These are phyloP conservation scores for Russula sp. DNA, from an alignment of 768 basidiomycete genomes.

Conservation along the genomic window DNA sequence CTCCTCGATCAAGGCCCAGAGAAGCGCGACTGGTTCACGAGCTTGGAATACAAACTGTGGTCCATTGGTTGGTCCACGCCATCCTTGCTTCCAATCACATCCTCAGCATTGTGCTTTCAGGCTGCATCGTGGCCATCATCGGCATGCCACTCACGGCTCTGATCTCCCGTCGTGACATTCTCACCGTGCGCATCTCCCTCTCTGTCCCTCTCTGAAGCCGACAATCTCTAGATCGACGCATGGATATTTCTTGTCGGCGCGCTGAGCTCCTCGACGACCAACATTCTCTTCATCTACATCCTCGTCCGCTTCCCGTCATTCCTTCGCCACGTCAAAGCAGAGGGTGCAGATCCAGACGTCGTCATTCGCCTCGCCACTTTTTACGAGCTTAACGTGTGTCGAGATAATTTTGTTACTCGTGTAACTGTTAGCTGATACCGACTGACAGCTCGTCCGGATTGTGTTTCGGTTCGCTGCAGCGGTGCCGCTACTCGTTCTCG, in stretches of 20 bases:
- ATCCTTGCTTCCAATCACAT: neutral
- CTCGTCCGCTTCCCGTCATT: conserved; percentile 66
- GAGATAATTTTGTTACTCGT: neutral
- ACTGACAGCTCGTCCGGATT: conserved; percentile 55
- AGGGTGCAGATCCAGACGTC: conserved; percentile 68
- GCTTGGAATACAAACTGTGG: conserved; percentile 75
- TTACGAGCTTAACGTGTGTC: conserved; percentile 69
- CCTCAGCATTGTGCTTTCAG: conserved; percentile 35
- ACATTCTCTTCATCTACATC: conserved; percentile 65
- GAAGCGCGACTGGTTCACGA: conserved; percentile 71
- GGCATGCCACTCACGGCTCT: conserved; percentile 71
- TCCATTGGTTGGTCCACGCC: conserved; percentile 46
- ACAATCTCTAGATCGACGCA: conserved; percentile 48
- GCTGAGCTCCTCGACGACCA: conserved; percentile 58
- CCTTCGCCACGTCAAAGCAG: conserved; percentile 61
- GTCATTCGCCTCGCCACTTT: conserved; percentile 70
- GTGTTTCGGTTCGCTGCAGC: conserved; percentile 73
- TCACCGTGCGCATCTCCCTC: conserved; percentile 39
- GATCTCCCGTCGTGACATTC: conserved; percentile 50
- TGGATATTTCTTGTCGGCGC: conserved; percentile 76
- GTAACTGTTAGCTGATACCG: neutral
- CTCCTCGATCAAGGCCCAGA: conserved; percentile 69
- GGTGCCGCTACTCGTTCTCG: conserved; percentile 60
- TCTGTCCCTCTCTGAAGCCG: neutral
- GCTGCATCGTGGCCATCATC: conserved; percentile 55